Evolutionary conservation across 768 basidiomycete genomes (phyloP).

Genomic region (Russula vinacea): DNA sequence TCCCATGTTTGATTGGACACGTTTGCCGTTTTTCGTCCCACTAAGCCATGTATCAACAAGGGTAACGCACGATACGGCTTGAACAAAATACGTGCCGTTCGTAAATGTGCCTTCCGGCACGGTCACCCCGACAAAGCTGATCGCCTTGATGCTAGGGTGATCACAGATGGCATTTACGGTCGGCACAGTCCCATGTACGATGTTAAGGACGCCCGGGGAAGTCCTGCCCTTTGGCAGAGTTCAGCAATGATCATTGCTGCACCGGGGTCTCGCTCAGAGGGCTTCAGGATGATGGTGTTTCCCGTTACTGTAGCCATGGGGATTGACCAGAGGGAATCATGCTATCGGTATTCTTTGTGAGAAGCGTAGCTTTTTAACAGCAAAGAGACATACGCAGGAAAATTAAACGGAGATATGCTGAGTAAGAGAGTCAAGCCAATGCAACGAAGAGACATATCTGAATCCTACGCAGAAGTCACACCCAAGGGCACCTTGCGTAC

Average conservation of each 20-base stretch:
- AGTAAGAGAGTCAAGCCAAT: slow-evolving; percentile 13
- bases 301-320: slow-evolving; percentile 86
- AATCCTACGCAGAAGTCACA: slow-evolving; percentile 64
- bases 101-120: slow-evolving; percentile 91
- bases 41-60: slow-evolving; percentile 40
- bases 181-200: slow-evolving; percentile 85
- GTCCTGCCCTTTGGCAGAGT: slow-evolving; percentile 80
- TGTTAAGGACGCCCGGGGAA: slow-evolving; percentile 86
- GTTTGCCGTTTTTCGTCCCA: slow-evolving; percentile 82
- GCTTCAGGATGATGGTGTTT: slow-evolving; percentile 92
- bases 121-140: slow-evolving; percentile 96
- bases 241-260: slow-evolving; percentile 98
- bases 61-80: neutral
- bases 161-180: slow-evolving; percentile 96
- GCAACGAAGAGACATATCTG: neutral
- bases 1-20: slow-evolving; percentile 69
- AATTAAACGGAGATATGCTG: slow-evolving; percentile 85
- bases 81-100: slow-evolving; percentile 52
- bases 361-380: neutral
- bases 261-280: slow-evolving; percentile 94
- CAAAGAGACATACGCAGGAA: slow-evolving; percentile 63
- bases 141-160: slow-evolving; percentile 85
- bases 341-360: slow-evolving; percentile 37
- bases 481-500: slow-evolving; percentile 81
- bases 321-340: slow-evolving; percentile 98